Base-by-base conservation (phyloP, 257 asterid species). In the Verbascum thapsus region DNA sequence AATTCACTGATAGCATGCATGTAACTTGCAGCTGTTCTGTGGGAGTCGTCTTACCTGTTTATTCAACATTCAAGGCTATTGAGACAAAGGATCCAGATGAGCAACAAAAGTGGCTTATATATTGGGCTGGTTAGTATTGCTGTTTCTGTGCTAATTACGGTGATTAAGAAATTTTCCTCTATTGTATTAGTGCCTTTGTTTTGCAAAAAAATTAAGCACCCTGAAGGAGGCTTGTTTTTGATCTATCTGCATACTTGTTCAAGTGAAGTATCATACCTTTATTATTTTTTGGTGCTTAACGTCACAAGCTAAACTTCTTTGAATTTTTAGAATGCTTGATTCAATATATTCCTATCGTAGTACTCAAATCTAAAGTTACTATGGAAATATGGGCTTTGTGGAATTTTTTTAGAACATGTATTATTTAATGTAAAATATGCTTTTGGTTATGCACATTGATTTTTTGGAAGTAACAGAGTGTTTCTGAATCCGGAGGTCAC, bases 31-130 rank as follows among this genome's bases (percentile, higher is more conserved):
- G 99, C 74, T 90, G 95, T 74, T 87, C 97, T 1, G 91, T 87
- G 53, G 99, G 97, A 57, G 69, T 80, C 74, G 90, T 79, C 51
- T 83, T 94, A 52, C 99, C 99, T 51, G 90, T 90, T 63, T 94
- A 94, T 81, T 87, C 96, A 45, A 90, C 99, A 26, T 94, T 85
- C 84, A 94, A 85, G 80, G 99, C 97, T 62, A 87, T 94, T 61
- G 97, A 94, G 80, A 52, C 84, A 23, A 85, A 73, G 63, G 79
- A 82, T 72, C 77, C 79, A 72, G 78, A 85, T 35, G 90, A 87
- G 52, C 90, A 87, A 62, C 81, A 80, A 39, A 94, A 88, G 70
- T 90, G 96, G 97, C 95, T 94, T 61, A 12, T 84, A 40, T 94
- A 94, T 64, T 94, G 99, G 99, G 96, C 99, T 72, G 97, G 99